A percentile compares a stretch with the other conserved stretches of the same genome.
Conservation (phyloP, 176 grass and related monocot genomes). For the Hsuehochloa calcarea region DNA sequence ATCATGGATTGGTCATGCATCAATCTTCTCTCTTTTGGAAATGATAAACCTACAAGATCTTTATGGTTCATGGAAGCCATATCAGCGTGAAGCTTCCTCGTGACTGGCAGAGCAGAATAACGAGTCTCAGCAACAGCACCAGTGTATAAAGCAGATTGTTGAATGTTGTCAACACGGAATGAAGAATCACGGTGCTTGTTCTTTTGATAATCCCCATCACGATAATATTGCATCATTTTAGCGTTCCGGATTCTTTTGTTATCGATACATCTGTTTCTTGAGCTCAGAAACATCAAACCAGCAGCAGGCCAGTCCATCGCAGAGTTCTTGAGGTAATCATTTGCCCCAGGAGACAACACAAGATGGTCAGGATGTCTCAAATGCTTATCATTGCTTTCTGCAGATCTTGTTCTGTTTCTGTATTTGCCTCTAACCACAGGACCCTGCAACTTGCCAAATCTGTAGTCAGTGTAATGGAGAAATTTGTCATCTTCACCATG, state of each 20-base stretch:
- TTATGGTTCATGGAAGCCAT: constrained; percentile 26
- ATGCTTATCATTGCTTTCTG: constrained; percentile 31
- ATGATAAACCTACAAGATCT: constrained; percentile 24
- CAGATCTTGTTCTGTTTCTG: constrained; percentile 26
- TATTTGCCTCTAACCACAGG: constrained; percentile 35
- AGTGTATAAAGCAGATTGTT: constrained; percentile 13
- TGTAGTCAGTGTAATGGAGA: constrained; percentile 27
- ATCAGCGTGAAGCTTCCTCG: constrained; percentile 40
- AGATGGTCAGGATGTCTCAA: constrained; percentile 32
- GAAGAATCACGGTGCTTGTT: constrained; percentile 17
- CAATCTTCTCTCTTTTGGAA: constrained; percentile 44
- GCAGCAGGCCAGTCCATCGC: constrained; percentile 39
- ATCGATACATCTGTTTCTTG: constrained; percentile 33
- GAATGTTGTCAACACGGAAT: constrained; percentile 14
- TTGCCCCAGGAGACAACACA: constrained; percentile 16
- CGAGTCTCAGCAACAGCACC: constrained; percentile 29
- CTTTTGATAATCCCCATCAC: constrained; percentile 34
- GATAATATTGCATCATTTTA: constrained; percentile 27
- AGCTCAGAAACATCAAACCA: constrained; percentile 23
- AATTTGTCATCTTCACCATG: constrained; percentile 24
- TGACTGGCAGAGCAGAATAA: constrained; percentile 30
- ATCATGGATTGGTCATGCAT: constrained; percentile 31
- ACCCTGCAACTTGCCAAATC: constrained; percentile 19
- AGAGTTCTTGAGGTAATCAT: constrained; percentile 20
- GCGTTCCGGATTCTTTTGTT: constrained; percentile 25